phyloP scores from a whole-genome alignment of 2,329 filamentous ascomycete species.

The Pestalotiopsis sp. region DNA sequence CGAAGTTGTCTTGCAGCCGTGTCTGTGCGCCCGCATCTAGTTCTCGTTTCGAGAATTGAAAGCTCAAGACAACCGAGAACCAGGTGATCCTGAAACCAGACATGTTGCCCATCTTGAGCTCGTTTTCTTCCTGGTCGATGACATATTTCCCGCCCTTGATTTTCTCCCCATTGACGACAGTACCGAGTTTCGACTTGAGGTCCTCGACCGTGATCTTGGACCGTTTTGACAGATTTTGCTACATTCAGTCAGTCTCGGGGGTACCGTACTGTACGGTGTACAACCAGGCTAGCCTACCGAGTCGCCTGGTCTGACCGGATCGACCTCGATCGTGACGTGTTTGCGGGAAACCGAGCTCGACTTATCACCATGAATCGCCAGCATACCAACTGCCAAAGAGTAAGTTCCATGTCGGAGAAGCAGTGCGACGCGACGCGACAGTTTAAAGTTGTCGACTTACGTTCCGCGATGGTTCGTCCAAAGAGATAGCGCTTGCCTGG shows the following conservation, averaged over 20 bases:
- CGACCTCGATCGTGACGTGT: constrained; percentile 79
- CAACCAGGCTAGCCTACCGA: constrained; percentile 53
- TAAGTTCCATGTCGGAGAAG: constrained; percentile 20
- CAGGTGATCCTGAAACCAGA: constrained; percentile 73
- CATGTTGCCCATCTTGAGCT: constrained; percentile 73
- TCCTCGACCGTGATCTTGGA: constrained; percentile 78
- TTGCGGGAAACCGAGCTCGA: constrained; percentile 86
- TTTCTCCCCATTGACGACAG: constrained; percentile 72
- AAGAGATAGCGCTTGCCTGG: constrained; percentile 86
- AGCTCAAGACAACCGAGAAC: constrained; percentile 79
- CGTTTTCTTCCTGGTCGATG: constrained; percentile 61
- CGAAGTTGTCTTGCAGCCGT: constrained; percentile 66
- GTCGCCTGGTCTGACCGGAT: constrained; percentile 64
- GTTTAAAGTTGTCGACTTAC: constrained; percentile 40
- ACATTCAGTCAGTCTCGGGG: constrained; percentile 11
- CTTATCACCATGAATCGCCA: constrained; percentile 61
- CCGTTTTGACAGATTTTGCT: constrained; percentile 66
- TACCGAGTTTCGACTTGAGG: constrained; percentile 82
- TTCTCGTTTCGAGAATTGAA: constrained; percentile 75
- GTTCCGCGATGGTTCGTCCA: constrained; percentile 73
- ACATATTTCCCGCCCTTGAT: constrained; percentile 64
- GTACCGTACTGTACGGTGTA: neutral
- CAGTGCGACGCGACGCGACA: neutral
- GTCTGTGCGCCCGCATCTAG: constrained; percentile 67
- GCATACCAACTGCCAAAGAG: constrained; percentile 55